A percentile compares a stretch with the other conserved stretches of the same genome.
Conservation (phyloP, 306 rosid species). For the Corylus heterophylla region DNA sequence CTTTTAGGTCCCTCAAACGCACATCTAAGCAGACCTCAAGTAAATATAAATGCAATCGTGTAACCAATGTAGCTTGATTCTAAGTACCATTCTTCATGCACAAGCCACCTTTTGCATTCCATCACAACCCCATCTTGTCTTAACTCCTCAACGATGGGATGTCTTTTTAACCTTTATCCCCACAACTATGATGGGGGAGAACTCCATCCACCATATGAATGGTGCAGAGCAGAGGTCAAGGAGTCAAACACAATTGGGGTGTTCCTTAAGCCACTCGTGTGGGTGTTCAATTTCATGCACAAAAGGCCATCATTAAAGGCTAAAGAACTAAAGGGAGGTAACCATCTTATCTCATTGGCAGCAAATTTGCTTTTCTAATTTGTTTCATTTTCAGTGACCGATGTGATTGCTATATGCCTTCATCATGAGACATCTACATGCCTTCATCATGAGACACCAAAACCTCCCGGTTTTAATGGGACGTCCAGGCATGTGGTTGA, state of each 20-base stretch:
- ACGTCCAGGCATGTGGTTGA: not conserved
- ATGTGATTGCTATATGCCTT: not conserved
- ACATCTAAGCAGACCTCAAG: too few relatives aligned
- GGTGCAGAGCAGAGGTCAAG: conserved; percentile 19
- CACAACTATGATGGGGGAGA: not conserved
- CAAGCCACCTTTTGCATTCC: conserved; percentile 18
- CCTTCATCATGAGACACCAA: too few relatives aligned
- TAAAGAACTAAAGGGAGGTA: not conserved
- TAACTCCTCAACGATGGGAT: conserved; percentile 27
- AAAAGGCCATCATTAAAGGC: not conserved
- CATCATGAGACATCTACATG: not conserved
- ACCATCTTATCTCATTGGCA: conserved; percentile 7
- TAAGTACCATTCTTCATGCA: conserved; percentile 13
- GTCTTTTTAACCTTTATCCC: conserved; percentile 33
- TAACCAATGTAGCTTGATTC: not conserved
- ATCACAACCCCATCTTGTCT: conserved; percentile 18
- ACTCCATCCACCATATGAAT: conserved; percentile 17
- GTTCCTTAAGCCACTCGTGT: not conserved
- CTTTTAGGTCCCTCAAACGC: too few relatives aligned
- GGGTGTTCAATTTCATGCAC: not conserved
- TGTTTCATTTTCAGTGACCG: not conserved
- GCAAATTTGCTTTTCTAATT: not conserved
- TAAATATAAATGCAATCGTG: too few relatives aligned
- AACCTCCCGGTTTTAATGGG: not conserved
- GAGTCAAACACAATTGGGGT: conserved; percentile 1